phyloP scores from a whole-genome alignment of 139 green algal species.

The Zygnema circumcarinatum region DNA sequence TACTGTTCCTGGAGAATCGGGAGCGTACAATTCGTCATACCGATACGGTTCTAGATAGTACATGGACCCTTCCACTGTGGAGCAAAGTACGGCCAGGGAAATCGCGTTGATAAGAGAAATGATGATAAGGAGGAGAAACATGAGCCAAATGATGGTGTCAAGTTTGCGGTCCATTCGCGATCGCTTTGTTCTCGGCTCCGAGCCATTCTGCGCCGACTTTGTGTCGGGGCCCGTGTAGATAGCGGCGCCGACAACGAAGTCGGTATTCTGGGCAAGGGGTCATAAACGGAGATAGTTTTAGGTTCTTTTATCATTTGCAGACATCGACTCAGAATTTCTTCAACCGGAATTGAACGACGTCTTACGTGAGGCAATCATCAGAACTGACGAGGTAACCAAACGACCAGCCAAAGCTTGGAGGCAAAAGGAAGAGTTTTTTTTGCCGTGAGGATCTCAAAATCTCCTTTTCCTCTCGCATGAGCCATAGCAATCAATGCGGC shows the following conservation, averaged over 20 bases:
- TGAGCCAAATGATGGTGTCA: conserved; percentile 55
- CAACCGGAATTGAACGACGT: too few species aligned
- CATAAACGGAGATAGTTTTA: too few species aligned
- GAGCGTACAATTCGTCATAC: not conserved
- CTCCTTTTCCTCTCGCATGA: too few species aligned
- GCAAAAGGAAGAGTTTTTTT: too few species aligned
- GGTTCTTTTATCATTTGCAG: too few species aligned
- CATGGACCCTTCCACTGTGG: not conserved
- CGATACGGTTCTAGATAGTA: not conserved
- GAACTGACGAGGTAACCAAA: too few species aligned
- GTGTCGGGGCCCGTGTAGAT: conserved; percentile 91
- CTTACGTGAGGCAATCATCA: too few species aligned
- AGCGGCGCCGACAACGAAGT: conserved; percentile 77
- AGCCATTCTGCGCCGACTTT: conserved; percentile 80
- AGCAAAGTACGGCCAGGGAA: not conserved
- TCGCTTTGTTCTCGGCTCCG: conserved; percentile 73
- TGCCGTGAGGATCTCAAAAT: too few species aligned
- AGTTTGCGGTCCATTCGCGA: conserved; percentile 52
- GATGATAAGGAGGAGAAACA: conserved; percentile 7
- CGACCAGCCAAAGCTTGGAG: too few species aligned
- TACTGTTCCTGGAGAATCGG: not conserved
- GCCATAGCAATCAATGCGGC: too few species aligned
- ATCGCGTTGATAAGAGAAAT: not conserved
- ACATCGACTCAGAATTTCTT: too few species aligned
- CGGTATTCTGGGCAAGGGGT: conserved; percentile 72